phyloP scores from a whole-genome alignment of 192 early-diverging fungal species.

The Oehlia diaphana region DNA sequence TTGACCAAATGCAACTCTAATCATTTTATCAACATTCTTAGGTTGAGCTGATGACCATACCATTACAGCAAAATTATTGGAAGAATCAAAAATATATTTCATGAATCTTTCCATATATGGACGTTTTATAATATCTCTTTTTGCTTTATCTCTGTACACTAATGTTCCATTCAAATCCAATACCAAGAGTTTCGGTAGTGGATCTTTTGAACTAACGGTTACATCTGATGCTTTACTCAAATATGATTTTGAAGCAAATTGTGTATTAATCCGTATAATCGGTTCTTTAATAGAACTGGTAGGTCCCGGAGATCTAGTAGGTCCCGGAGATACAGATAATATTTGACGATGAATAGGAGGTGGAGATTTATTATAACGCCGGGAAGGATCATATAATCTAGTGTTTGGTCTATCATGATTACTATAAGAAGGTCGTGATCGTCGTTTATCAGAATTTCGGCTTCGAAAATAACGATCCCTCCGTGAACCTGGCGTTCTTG shows the following conservation, averaged over 20 bases:
- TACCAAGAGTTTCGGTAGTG: conserved; percentile 47
- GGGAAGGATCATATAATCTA: neutral
- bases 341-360: too few relatives aligned
- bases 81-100: conserved; percentile 44
- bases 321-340: too few relatives aligned
- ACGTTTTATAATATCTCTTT: conserved; percentile 34
- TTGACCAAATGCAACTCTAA: conserved; percentile 41
- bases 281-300: neutral
- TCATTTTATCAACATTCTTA: conserved; percentile 56
- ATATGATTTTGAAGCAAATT: neutral
- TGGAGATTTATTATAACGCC: too few relatives aligned
- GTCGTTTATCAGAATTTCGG: neutral
- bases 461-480: neutral
- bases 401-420: too few relatives aligned
- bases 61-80: conserved; percentile 61
- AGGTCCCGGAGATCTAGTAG: too few relatives aligned
- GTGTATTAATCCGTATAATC: neutral
- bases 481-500: too few relatives aligned
- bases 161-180: conserved; percentile 75
- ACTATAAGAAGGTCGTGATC: neutral
- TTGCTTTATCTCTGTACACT: conserved; percentile 41
- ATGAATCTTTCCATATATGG: conserved; percentile 58
- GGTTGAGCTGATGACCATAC: conserved; percentile 72
- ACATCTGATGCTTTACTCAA: neutral
- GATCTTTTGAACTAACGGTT: conserved; percentile 27